Percentiles rank a stretch among this genome's conserved stretches.
phyloP scores from a whole-genome alignment of 2,329 filamentous ascomycete species.

The Xylaria sp. region DNA sequence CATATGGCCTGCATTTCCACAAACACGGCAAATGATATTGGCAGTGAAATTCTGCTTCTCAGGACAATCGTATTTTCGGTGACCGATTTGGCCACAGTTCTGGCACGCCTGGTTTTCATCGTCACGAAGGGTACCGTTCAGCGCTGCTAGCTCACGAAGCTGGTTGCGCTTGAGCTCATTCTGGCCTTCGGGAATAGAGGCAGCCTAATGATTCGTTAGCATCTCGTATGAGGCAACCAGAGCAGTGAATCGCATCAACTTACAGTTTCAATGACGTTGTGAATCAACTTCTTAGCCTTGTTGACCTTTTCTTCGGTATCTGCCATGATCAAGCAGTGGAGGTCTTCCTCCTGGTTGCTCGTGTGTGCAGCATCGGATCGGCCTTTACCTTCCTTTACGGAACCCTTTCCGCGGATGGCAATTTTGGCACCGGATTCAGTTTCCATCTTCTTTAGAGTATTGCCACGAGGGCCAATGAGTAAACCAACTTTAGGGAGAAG shows the following conservation, averaged over 20 bases:
- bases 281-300: slow-evolving; percentile 97
- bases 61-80: slow-evolving; percentile 98
- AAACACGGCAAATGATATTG: slow-evolving; percentile 98
- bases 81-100: slow-evolving; percentile 98
- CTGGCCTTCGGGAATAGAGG: slow-evolving; percentile 96
- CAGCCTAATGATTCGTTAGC: slow-evolving; percentile 67
- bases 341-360: slow-evolving; percentile 99
- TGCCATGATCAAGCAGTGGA: slow-evolving; percentile 99
- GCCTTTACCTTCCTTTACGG: slow-evolving; percentile 99
- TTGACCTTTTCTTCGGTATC: slow-evolving; percentile 99
- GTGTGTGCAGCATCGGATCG: slow-evolving; percentile 98
- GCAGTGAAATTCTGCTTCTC: slow-evolving; percentile 99
- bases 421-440: slow-evolving; percentile 97
- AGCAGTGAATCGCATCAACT: slow-evolving; percentile 46
- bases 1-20: slow-evolving; percentile 98
- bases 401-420: slow-evolving; percentile 98
- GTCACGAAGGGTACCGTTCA: slow-evolving; percentile 98
- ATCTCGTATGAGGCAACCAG: background rate
- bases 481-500: slow-evolving; percentile 93
- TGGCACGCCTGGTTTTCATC: slow-evolving; percentile 99
- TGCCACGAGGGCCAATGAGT: slow-evolving; percentile 99
- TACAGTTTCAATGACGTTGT: slow-evolving; percentile 98
- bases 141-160: slow-evolving; percentile 92
- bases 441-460: slow-evolving; percentile 99
- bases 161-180: slow-evolving; percentile 99